Base-by-base conservation (phyloP, 1,139 yeast genomes). In the Blastobotrys niveus region DNA sequence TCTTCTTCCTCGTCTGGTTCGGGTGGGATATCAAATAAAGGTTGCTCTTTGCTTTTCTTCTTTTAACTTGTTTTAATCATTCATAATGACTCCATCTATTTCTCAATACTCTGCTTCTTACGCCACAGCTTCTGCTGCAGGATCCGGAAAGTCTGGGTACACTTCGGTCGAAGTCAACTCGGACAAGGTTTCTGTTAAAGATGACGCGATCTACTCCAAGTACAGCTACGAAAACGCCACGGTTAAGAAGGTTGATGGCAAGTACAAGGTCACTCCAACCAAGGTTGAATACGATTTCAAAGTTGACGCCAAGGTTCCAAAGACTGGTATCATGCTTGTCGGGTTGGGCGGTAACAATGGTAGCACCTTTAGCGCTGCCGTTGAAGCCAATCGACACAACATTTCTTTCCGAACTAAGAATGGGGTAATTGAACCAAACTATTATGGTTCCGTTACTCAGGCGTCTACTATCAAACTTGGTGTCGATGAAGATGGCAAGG, bases 281-380 rank as follows among this genome's bases (percentile, higher is more conserved):
- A 64, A 75, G 48, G 74, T 74, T 53, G 84, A 86, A 53, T 86
- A 87, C 63, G 83, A 87, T 61, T 89, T 89, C 74, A 85, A 86
- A 67, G 81, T 86, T 43, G 93, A 87, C 59, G 73, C 86, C 63
- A 76, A 74, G 52, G 80, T 82, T 46, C 95, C 96, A 56, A 87
- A 82, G 68, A 77, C 88, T 45, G 97, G 96, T 62, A 72, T 89
- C 52, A 70, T 89, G 79, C 75, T 89, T 55, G 96, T 89, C 44
- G 97, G 97, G 56, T 75, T 88, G 56, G 97, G 96, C 59, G 97
- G 97, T 69, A 89, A 89, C 74, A 89, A 89, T 63, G 97, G 97
- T 67, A 76, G 96, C 51, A 89, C 97, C 20, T 74, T 89, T 58
- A 77, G 88, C 49, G 88, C 93, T 43, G 82, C 96, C 17, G 75